Evolutionary conservation across 2,329 filamentous ascomycete species (phyloP).

Genomic region (Lojkania enalia): DNA sequence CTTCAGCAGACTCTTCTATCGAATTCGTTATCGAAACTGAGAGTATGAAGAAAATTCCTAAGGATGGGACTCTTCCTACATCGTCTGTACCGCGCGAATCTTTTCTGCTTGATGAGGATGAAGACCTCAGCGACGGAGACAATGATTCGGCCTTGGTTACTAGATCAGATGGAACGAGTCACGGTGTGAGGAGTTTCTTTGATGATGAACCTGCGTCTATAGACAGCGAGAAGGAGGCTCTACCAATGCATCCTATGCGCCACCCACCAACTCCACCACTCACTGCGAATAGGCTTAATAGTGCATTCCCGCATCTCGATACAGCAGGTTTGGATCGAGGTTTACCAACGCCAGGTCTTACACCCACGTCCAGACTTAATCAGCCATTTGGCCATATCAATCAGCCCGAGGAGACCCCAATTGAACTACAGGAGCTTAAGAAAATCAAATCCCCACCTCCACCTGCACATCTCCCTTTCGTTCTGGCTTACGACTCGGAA

Average conservation of each 20-base stretch:
- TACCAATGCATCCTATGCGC: slow-evolving; percentile 39
- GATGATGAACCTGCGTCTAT: slow-evolving; percentile 49
- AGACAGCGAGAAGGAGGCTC: slow-evolving; percentile 34
- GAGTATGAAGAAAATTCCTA: slow-evolving; percentile 53
- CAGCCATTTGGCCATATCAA: slow-evolving; percentile 25
- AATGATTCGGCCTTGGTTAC: slow-evolving; percentile 54
- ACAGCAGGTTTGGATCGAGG: slow-evolving; percentile 40
- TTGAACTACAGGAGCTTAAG: slow-evolving; percentile 27
- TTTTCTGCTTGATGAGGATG: slow-evolving; percentile 58
- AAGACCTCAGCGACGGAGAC: slow-evolving; percentile 59
- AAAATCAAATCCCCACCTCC: slow-evolving; percentile 11
- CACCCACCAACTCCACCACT: slow-evolving; percentile 51
- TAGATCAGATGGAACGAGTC: slow-evolving; percentile 39
- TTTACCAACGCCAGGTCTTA: slow-evolving; percentile 43
- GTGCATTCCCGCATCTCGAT: slow-evolving; percentile 23
- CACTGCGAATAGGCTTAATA: slow-evolving; percentile 40
- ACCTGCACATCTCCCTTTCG: slow-evolving; percentile 70
- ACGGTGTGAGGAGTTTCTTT: slow-evolving; percentile 53
- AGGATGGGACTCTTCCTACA: slow-evolving; percentile 47
- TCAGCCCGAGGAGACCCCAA: slow-evolving; percentile 25
- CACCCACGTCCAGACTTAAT: slow-evolving; percentile 36
- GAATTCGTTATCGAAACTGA: slow-evolving; percentile 57
- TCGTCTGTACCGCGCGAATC: slow-evolving; percentile 43
- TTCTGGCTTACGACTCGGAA: slow-evolving; percentile 78
- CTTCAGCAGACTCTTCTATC: slow-evolving; percentile 54